These are phyloP conservation scores for Xerocomellus chrysenteron DNA, from an alignment of 768 basidiomycete genomes.

Conservation along the genomic window DNA sequence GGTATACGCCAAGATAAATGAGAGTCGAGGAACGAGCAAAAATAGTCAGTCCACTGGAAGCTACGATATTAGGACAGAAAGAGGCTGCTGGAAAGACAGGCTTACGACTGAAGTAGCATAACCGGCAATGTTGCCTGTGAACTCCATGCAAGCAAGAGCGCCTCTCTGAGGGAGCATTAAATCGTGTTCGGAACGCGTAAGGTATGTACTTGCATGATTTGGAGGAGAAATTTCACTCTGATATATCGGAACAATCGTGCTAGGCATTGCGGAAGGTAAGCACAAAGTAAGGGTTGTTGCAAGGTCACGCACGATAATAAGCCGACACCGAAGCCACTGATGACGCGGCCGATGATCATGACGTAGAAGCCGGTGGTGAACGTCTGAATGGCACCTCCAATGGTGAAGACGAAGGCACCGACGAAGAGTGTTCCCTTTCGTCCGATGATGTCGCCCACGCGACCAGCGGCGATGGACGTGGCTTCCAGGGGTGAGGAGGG, in stretches of 20 bases:
- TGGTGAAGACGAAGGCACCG: constrained; percentile 80
- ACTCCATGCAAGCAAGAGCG: constrained; percentile 91
- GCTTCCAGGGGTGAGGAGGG: constrained; percentile 41
- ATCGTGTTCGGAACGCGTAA: background rate
- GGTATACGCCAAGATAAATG: constrained; percentile 92
- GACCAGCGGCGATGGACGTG: constrained; percentile 86
- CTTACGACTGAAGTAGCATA: constrained; percentile 88
- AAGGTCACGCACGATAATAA: constrained; percentile 67
- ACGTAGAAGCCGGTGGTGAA: constrained; percentile 73
- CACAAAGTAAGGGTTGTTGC: background rate
- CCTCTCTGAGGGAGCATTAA: constrained; percentile 58
- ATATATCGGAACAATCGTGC: constrained; percentile 93
- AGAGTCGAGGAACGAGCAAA: constrained; percentile 83
- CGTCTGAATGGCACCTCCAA: constrained; percentile 86
- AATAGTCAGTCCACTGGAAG: constrained; percentile 87
- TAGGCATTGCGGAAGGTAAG: constrained; percentile 29
- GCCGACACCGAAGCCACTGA: constrained; percentile 89
- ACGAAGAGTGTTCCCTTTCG: constrained; percentile 80
- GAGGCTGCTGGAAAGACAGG: constrained; percentile 4
- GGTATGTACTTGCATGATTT: constrained; percentile 58
- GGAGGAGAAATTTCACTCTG: constrained; percentile 96
- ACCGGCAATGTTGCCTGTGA: constrained; percentile 89
- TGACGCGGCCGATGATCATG: constrained; percentile 82
- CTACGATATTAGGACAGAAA: background rate
- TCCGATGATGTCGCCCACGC: constrained; percentile 84